These are phyloP conservation scores for Tylopilus plumbeoviolaceoides DNA, from an alignment of 768 basidiomycete genomes.

Conservation along the genomic window DNA sequence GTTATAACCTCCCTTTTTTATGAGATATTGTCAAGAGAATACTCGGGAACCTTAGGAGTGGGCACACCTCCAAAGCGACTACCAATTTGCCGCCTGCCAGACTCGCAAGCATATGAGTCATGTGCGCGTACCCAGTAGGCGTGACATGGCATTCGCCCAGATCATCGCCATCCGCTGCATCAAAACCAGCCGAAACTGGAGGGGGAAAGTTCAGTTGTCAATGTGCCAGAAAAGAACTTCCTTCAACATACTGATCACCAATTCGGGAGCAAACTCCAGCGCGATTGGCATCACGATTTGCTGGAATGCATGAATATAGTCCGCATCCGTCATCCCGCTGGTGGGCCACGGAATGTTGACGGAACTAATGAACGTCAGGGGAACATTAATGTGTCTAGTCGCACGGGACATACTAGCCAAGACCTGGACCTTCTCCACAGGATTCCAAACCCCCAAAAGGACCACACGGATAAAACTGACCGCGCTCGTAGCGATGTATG, in stretches of 20 bases:
- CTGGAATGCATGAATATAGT: conserved; percentile 96
- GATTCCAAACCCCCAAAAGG: conserved; percentile 85
- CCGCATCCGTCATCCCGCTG: conserved; percentile 86
- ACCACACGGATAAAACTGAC: conserved; percentile 89
- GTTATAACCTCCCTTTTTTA: conserved; percentile 89
- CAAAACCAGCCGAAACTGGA: conserved; percentile 95
- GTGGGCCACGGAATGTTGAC: conserved; percentile 97
- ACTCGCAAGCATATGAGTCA: conserved; percentile 94
- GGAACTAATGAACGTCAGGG: conserved; percentile 48
- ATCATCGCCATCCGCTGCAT: conserved; percentile 90
- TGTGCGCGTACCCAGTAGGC: conserved; percentile 93
- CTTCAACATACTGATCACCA: conserved; percentile 79
- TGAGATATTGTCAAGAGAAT: background rate
- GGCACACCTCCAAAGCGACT: conserved; percentile 83
- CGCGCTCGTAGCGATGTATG: conserved; percentile 90
- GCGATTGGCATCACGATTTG: conserved; percentile 96
- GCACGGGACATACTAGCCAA: conserved; percentile 70
- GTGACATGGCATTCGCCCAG: conserved; percentile 89
- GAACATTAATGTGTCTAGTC: conserved; percentile 2
- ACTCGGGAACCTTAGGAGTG: conserved; percentile 4
- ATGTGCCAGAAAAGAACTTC: background rate
- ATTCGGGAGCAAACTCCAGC: conserved; percentile 91
- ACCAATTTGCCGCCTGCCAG: conserved; percentile 87
- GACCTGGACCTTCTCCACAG: conserved; percentile 77
- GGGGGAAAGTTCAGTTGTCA: background rate